Evolutionary conservation across 352 stramenopile genomes (phyloP).

Genomic region (Pythium chondricola): DNA sequence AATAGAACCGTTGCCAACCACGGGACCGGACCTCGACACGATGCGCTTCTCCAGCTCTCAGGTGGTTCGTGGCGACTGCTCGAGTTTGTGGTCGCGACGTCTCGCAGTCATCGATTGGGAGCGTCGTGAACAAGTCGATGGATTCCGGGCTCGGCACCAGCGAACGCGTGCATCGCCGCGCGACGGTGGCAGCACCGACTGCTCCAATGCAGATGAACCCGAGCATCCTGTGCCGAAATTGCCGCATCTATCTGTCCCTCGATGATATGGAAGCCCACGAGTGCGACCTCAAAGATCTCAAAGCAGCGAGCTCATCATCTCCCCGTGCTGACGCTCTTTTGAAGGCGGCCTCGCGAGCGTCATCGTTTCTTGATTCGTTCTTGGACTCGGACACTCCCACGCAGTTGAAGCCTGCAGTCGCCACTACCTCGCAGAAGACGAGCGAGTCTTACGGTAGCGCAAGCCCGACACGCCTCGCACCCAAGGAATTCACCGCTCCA

Average conservation of each 20-base stretch:
- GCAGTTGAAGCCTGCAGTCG: background rate
- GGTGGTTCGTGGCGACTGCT: no score
- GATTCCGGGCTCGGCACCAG: conserved; percentile 49
- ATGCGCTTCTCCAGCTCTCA: no score
- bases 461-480: no score
- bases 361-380: conserved; percentile 35
- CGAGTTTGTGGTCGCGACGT: background rate
- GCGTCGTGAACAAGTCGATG: no score
- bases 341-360: conserved; percentile 9
- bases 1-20: no score
- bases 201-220: conserved; percentile 9
- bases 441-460: background rate
- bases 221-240: conserved; percentile 48
- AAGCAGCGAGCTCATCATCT: conserved; percentile 9
- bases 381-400: conserved; percentile 20
- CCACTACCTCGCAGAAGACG: conserved; percentile 10
- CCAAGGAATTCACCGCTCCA: background rate
- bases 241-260: conserved; percentile 37
- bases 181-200: conserved; percentile 4
- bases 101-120: background rate
- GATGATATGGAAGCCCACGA: conserved; percentile 67
- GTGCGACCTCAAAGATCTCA: conserved; percentile 26
- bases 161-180: conserved; percentile 19
- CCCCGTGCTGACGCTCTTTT: conserved; percentile 1
- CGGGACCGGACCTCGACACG: no score